Conservation (phyloP, 345 rosid genomes). For the Salix arbutifolia region DNA sequence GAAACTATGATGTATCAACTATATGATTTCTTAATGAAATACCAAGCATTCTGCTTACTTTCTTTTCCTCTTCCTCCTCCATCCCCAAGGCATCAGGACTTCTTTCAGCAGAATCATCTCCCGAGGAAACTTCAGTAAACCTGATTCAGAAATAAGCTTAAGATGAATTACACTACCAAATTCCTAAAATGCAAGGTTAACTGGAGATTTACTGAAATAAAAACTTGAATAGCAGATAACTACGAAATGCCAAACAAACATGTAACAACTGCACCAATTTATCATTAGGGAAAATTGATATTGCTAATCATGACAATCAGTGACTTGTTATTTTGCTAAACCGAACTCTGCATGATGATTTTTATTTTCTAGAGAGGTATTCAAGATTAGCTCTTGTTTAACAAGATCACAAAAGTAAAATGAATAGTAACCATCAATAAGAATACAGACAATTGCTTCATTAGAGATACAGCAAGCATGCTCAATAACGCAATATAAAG, state of each 20-base stretch:
- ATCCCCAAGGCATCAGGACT: conserved; percentile 31
- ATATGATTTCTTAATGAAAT: conserved; percentile 14
- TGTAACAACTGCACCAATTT: no score
- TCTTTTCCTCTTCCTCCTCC: conserved; percentile 37
- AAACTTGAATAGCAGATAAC: background rate
- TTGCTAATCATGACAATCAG: no score
- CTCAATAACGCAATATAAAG: no score
- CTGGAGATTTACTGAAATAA: conserved; percentile 3
- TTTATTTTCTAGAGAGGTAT: no score
- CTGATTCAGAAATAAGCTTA: conserved; percentile 33
- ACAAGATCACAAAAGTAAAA: no score
- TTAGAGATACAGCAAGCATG: no score
- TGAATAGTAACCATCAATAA: no score
- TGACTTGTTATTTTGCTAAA: no score
- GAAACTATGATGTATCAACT: conserved; percentile 19
- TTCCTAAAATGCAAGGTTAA: conserved; percentile 3
- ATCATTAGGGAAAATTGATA: no score
- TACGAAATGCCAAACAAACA: background rate
- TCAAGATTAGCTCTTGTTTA: no score
- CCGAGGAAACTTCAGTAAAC: conserved; percentile 60
- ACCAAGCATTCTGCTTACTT: conserved; percentile 28
- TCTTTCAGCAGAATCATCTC: conserved; percentile 42
- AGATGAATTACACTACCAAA: background rate
- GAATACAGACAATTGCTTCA: no score
- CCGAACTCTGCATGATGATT: no score